These are phyloP conservation scores for Aspergillus avenaceus DNA, from an alignment of 495 filamentous ascomycete species.

Conservation along the genomic window DNA sequence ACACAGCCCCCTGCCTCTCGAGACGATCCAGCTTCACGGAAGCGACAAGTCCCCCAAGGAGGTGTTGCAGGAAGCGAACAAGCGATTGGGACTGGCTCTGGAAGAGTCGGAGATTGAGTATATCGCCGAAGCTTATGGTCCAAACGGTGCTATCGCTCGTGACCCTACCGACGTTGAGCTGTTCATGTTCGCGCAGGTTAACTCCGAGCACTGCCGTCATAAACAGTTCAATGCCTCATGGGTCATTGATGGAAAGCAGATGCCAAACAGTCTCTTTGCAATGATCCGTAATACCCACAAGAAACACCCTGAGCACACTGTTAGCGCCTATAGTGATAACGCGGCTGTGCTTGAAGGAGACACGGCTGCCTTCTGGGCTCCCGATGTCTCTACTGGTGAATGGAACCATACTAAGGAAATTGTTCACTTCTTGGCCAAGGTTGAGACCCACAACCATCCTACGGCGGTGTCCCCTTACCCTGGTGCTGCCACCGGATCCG, in stretches of 20 bases:
- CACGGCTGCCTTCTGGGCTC: conserved; percentile 76
- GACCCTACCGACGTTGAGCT: conserved; percentile 88
- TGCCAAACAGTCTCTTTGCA: conserved; percentile 74
- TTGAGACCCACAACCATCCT: conserved; percentile 97
- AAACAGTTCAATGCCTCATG: conserved; percentile 95
- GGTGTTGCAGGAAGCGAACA: conserved; percentile 77
- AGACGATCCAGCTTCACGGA: conserved; percentile 66
- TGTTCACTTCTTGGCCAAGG: conserved; percentile 87
- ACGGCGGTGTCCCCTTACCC: conserved; percentile 85
- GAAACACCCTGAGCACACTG: conserved; percentile 66
- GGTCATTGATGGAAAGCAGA: conserved; percentile 87
- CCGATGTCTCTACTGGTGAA: conserved; percentile 73
- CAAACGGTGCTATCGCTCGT: conserved; percentile 61
- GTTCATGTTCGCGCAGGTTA: conserved; percentile 98
- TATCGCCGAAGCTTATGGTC: conserved; percentile 75
- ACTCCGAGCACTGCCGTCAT: conserved; percentile 59
- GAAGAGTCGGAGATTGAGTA: conserved; percentile 93
- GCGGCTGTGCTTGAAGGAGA: conserved; percentile 85
- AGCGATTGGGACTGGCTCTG: conserved; percentile 74
- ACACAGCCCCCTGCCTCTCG: conserved; percentile 62
- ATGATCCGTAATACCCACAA: conserved; percentile 97
- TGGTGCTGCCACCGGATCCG: conserved; percentile 88
- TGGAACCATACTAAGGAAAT: conserved; percentile 86
- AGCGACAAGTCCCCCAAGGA: conserved; percentile 58
- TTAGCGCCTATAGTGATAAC: conserved; percentile 97